Base-by-base conservation (phyloP, 441 rosid species). In the Brassica hybrid region DNA sequence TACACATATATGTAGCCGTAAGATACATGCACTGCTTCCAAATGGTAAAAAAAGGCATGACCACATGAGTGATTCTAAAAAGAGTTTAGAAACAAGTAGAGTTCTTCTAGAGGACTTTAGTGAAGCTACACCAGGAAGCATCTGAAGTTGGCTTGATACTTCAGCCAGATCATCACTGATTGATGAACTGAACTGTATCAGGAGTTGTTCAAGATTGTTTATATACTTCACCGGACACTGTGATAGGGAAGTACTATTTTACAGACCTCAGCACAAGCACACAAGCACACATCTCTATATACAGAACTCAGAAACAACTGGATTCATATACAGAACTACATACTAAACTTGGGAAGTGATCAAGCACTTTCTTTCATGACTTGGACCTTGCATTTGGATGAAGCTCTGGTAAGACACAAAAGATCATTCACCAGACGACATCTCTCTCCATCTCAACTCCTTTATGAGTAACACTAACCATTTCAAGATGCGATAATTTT, bases 381-480 rank as follows among this genome's bases (percentile, higher is more conserved):
- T 52, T 34, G 64, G 65, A 77, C 60, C 67, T 71, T 9, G 48
- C 80, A 71, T 18, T 71, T 58, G 13, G 72, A 6, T 14, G 65
- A 77, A 65, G 52, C 67, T 71, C 14, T 71, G 21, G 72, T 62
- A 71, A 64, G 76, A 65, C 3, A 13, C 27, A 77, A 56, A n/a
- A 76, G 66, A 56, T 38, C 60, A 11, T 27, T 63, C 80, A 38
- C 27, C 43, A 76, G 4, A 19, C 61, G 61, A 9, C 23, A 1
- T 41, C 17, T 57, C 65, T 56, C 80, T 25, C n/a, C 50, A 64
- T 38, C 18, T 65, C 52, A 17, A 43, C n/a, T 43, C 11, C 11
- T 14, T 30, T 65, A 14, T 18, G 17, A 71, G 1, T 2, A 71
- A 77, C 67, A 54, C 38, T 65, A 17, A 76, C 65, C 76, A 41